Evolutionary conservation across 352 stramenopile species (phyloP).

Genomic region (Nothophytophthora sp.): DNA sequence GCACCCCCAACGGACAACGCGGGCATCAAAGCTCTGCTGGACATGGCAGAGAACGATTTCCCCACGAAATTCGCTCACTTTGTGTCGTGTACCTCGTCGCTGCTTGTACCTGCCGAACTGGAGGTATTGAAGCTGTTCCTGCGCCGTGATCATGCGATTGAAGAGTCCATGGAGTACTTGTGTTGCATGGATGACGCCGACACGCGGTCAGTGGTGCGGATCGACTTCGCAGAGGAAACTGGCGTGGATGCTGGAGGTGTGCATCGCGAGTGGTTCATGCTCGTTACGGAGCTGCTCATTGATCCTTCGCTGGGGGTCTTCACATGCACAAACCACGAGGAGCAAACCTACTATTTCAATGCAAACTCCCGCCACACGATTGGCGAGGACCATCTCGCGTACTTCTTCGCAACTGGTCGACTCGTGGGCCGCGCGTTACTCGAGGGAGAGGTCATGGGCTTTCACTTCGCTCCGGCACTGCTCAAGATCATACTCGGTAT

Average conservation of each 20-base stretch:
- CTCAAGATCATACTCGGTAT: slow-evolving; percentile 53
- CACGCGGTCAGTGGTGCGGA: slow-evolving; percentile 39
- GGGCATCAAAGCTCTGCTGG: slow-evolving; percentile 25
- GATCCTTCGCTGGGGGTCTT: slow-evolving; percentile 38
- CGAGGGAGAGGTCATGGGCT: slow-evolving; percentile 91
- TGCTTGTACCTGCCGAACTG: slow-evolving; percentile 41
- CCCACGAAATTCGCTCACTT: slow-evolving; percentile 59
- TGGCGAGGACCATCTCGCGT: slow-evolving; percentile 38
- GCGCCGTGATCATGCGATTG: slow-evolving; percentile 40
- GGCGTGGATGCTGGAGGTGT: slow-evolving; percentile 77
- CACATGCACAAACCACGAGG: slow-evolving; percentile 36
- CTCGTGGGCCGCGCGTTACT: slow-evolving; percentile 50
- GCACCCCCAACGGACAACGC: slow-evolving; percentile 2
- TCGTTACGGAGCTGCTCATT: slow-evolving; percentile 55
- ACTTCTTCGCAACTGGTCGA: slow-evolving; percentile 48
- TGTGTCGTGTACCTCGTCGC: slow-evolving; percentile 30
- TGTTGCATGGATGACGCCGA: slow-evolving; percentile 39
- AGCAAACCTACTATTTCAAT: slow-evolving; percentile 58
- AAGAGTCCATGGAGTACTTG: slow-evolving; percentile 56
- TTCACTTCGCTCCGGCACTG: slow-evolving; percentile 81
- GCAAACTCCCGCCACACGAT: slow-evolving; percentile 28
- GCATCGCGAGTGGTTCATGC: slow-evolving; percentile 77
- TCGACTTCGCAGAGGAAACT: slow-evolving; percentile 71
- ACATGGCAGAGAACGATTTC: slow-evolving; percentile 39
- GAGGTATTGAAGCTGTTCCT: slow-evolving; percentile 47